These are phyloP conservation scores for Aristolochia contorta DNA, from an alignment of 164 flowering plant genomes.

Conservation along the genomic window DNA sequence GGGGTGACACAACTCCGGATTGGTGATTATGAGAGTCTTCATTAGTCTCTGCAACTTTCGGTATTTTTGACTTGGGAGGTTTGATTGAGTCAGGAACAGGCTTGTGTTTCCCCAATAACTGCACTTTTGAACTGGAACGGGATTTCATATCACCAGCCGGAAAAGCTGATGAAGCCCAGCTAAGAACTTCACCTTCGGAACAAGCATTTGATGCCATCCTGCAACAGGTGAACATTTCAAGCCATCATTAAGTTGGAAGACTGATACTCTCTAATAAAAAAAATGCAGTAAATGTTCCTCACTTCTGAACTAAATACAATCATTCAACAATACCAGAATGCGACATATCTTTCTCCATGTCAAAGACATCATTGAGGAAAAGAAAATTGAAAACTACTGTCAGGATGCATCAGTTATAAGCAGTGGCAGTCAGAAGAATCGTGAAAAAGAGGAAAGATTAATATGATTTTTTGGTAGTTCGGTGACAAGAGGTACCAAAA, in stretches of 20 bases:
- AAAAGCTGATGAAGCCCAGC: conserved; percentile 51
- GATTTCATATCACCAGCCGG: conserved; percentile 36
- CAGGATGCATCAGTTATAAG: not conserved
- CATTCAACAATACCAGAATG: not conserved
- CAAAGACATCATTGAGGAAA: not conserved
- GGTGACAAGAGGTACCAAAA: too few relatives aligned
- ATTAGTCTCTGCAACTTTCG: conserved; percentile 23
- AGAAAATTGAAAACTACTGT: not conserved
- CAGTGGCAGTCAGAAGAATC: too few relatives aligned
- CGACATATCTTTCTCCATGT: too few relatives aligned
- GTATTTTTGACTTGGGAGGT: conserved; percentile 43
- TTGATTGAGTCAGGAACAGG: conserved; percentile 37
- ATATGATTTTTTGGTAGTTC: too few relatives aligned
- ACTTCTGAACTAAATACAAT: not conserved
- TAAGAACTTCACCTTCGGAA: conserved; percentile 30
- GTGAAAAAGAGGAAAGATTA: too few relatives aligned
- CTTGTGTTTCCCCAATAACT: conserved; percentile 61
- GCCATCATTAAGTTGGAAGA: not conserved
- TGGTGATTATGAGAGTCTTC: conserved; percentile 19
- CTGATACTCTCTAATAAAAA: not conserved
- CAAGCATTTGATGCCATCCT: conserved; percentile 49
- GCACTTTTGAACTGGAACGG: conserved; percentile 34
- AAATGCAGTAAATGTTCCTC: not conserved
- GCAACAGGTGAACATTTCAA: conserved; percentile 1
- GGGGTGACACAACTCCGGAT: conserved; percentile 8